These are phyloP conservation scores for Cordyceps sp. DNA, from an alignment of 2,329 filamentous ascomycete genomes.

Conservation along the genomic window DNA sequence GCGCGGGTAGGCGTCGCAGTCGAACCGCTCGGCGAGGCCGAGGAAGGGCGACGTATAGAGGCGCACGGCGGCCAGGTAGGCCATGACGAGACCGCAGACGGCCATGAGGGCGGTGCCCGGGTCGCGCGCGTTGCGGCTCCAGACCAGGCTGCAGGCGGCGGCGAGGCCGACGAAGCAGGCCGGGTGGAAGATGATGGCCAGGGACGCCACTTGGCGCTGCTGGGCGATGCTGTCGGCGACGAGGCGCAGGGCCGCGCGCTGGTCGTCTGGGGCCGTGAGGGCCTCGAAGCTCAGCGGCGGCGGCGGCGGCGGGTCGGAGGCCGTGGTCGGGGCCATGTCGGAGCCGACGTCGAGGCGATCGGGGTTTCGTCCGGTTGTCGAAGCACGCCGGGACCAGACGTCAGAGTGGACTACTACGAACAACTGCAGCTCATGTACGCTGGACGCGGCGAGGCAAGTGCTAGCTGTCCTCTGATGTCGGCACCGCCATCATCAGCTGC, in stretches of 20 bases:
- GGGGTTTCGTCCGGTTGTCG: too few relatives aligned
- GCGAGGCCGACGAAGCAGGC: conserved; percentile 28
- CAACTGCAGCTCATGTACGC: too few relatives aligned
- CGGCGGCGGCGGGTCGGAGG: too few relatives aligned
- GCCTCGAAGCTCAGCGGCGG: conserved; percentile 45
- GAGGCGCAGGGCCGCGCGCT: conserved; percentile 50
- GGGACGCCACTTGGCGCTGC: conserved; percentile 54
- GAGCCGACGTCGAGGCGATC: too few relatives aligned
- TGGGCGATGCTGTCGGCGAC: conserved; percentile 71
- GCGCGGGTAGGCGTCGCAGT: conserved; percentile 41
- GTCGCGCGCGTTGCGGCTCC: conserved; percentile 27
- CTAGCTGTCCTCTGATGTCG: too few relatives aligned
- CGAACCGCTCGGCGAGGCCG: conserved; percentile 41
- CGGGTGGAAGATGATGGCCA: conserved; percentile 47
- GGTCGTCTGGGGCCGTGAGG: conserved; percentile 35
- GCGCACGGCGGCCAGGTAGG: conserved; percentile 43
- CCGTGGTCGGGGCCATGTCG: too few relatives aligned
- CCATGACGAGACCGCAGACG: conserved; percentile 42
- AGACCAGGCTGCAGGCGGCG: conserved; percentile 20
- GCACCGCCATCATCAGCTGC: too few relatives aligned
- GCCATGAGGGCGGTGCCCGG: conserved; percentile 36
- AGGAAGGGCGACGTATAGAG: conserved; percentile 46
- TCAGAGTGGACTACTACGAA: too few relatives aligned
- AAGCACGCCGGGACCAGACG: too few relatives aligned
- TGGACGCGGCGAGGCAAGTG: too few relatives aligned